Conservation (phyloP, 1,284 basidiomycete genomes). For the Pseudozyma hubeiensis region DNA sequence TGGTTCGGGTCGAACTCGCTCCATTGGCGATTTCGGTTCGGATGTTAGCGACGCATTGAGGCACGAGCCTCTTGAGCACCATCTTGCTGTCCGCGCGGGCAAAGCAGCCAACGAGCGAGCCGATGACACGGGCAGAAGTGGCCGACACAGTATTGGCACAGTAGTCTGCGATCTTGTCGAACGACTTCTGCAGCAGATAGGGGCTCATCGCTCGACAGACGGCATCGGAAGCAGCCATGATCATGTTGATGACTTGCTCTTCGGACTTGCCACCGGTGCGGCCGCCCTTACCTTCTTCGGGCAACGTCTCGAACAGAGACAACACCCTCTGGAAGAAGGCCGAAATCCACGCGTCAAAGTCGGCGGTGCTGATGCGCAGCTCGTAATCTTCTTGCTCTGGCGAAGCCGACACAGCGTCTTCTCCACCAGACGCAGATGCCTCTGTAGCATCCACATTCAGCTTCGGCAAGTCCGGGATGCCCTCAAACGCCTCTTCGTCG, state of each 20-base stretch:
- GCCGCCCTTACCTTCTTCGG: conserved; percentile 82
- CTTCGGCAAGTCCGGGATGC: conserved; percentile 24
- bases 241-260: conserved; percentile 82
- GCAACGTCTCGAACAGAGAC: conserved; percentile 88
- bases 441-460: conserved; percentile 45
- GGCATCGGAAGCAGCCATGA: conserved; percentile 84
- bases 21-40: conserved; percentile 88
- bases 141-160: conserved; percentile 77
- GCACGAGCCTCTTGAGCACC: conserved; percentile 83
- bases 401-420: conserved; percentile 11
- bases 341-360: conserved; percentile 89
- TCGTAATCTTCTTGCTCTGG: conserved; percentile 72
- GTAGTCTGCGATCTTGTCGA: conserved; percentile 88
- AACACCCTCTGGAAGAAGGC: conserved; percentile 88
- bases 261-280: conserved; percentile 87
- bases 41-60: conserved; percentile 83
- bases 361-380: conserved; percentile 74
- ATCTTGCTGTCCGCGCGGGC: conserved; percentile 82
- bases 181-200: conserved; percentile 83
- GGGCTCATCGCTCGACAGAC: conserved; percentile 90
- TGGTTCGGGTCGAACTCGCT: conserved; percentile 90
- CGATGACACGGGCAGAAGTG: conserved; percentile 89
- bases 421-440: conserved; percentile 2
- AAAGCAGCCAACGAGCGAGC: conserved; percentile 87
- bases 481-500: conserved; percentile 36